Percentiles rank a stretch among this genome's conserved stretches.
phyloP scores from a whole-genome alignment of 768 basidiomycete genomes.

The Tulasnella sp. region DNA sequence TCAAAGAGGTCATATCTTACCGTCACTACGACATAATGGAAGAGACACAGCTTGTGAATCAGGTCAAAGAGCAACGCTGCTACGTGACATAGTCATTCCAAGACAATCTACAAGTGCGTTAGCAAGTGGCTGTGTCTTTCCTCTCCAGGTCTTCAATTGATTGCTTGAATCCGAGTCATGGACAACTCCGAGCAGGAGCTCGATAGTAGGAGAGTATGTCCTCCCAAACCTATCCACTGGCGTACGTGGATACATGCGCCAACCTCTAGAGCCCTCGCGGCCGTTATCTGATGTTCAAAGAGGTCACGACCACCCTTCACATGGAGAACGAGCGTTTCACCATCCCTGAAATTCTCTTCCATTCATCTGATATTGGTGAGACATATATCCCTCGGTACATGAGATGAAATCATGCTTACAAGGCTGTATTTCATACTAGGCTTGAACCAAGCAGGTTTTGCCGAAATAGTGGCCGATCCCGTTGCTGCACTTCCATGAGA shows the following conservation, averaged over 20 bases:
- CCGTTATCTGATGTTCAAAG: background rate
- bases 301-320: slow-evolving; percentile 43
- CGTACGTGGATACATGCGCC: slow-evolving; percentile 36
- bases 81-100: slow-evolving; percentile 64
- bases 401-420: background rate
- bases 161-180: slow-evolving; percentile 29
- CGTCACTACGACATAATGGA: slow-evolving; percentile 99
- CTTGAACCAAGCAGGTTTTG: slow-evolving; percentile 68
- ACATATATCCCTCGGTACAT: slow-evolving; percentile 10
- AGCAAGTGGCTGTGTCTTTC: slow-evolving; percentile 38
- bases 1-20: slow-evolving; percentile 88
- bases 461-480: slow-evolving; percentile 61
- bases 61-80: slow-evolving; percentile 83
- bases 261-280: slow-evolving; percentile 23
- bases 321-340: slow-evolving; percentile 90
- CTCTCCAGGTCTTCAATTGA: background rate
- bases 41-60: slow-evolving; percentile 86
- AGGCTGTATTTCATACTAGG: slow-evolving; percentile 33
- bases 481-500: slow-evolving; percentile 69
- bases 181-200: slow-evolving; percentile 43
- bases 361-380: slow-evolving; percentile 79
- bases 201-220: slow-evolving; percentile 78
- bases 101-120: slow-evolving; percentile 62
- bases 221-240: slow-evolving; percentile 70
- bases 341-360: slow-evolving; percentile 87